Base-by-base conservation (phyloP, 2,329 filamentous ascomycete genomes). In the Aspergillus sp. region DNA sequence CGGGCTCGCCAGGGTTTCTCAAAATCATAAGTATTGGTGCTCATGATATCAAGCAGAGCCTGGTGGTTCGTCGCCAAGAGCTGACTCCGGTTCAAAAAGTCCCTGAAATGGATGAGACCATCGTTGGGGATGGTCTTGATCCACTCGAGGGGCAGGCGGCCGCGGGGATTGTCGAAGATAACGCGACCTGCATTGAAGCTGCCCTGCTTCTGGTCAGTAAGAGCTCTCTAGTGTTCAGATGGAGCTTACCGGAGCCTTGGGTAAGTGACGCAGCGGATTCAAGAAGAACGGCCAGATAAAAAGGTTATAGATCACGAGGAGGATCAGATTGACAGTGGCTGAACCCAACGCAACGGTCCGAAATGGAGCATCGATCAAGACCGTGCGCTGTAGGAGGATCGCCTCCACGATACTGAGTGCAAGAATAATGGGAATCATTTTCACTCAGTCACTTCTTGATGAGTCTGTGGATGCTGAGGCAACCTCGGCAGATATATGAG, bases 101-200 rank as follows among this genome's bases (percentile, higher is more conserved):
- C 79, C 19, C 78, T 77, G 66, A 86, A 85, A 63, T 82, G 77
- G 45, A 87, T 79, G 4, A 87, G 73, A 1, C 85, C 85, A 53
- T 86, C 81, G 63, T 87, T 86, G 3, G 82, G 82, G 13, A 86
- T 76, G 7, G 71, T 79, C 48, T 82, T 80, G 52, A 83, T 79
- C 84, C 84, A 87, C 50, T 74, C 38, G 17, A 77, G 59, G 0
- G 73, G 72, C 0, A 66, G 59, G 3, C 66, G 66, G 8, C 76
- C 76, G 8, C 73, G 71, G 3, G 76, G 76, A 13, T 70, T 65
- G 52, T 76, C 74, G 49, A 77, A 72, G 53, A 77, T 68, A 30
- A 76, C 66, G 25, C 67, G 67, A 7, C 59, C 54, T 57, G 73
- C 62, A 49, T 65, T 72, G 55, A 68, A 57, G 15, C 63, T 60